Conservation (phyloP, 352 stramenopile genomes). For the Thalassiosira exigua region DNA sequence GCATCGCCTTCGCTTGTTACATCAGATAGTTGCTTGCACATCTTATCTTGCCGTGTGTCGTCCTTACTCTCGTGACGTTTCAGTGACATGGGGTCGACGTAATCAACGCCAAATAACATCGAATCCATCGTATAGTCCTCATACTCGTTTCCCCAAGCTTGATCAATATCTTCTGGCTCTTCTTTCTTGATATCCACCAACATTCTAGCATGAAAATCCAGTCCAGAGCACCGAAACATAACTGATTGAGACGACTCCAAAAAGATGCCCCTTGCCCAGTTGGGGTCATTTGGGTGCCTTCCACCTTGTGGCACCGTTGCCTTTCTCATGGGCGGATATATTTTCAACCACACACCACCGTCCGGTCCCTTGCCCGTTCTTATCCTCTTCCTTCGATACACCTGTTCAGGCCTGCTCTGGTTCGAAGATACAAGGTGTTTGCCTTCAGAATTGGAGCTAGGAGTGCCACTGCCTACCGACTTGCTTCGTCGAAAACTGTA, state of each 20-base stretch:
- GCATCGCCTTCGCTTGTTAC: conserved; percentile 18
- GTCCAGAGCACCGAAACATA: conserved; percentile 73
- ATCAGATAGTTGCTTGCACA: not conserved
- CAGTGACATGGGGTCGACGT: conserved; percentile 53
- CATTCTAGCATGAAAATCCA: conserved; percentile 75
- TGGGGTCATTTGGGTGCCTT: too few relatives aligned
- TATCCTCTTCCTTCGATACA: conserved; percentile 62
- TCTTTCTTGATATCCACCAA: conserved; percentile 62
- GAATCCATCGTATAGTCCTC: conserved; percentile 75
- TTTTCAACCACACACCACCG: conserved; percentile 69
- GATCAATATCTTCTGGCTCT: conserved; percentile 23
- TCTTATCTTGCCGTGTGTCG: conserved; percentile 25
- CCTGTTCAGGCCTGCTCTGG: conserved; percentile 19
- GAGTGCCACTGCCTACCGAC: too few relatives aligned
- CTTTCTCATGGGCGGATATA: conserved; percentile 29
- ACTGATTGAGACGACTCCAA: conserved; percentile 54
- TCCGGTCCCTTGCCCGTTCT: conserved; percentile 75
- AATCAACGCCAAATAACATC: conserved; percentile 74
- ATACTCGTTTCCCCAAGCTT: conserved; percentile 53
- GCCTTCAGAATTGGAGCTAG: conserved; percentile 12
- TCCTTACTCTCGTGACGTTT: conserved; percentile 43
- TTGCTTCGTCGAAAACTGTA: conserved; percentile 14
- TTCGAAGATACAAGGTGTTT: conserved; percentile 2
- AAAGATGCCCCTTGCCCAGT: conserved; percentile 66
- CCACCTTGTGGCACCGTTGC: too few relatives aligned